These are phyloP conservation scores for Neopestalotiopsis sp. DNA, from an alignment of 2,329 filamentous ascomycete species.

Conservation along the genomic window DNA sequence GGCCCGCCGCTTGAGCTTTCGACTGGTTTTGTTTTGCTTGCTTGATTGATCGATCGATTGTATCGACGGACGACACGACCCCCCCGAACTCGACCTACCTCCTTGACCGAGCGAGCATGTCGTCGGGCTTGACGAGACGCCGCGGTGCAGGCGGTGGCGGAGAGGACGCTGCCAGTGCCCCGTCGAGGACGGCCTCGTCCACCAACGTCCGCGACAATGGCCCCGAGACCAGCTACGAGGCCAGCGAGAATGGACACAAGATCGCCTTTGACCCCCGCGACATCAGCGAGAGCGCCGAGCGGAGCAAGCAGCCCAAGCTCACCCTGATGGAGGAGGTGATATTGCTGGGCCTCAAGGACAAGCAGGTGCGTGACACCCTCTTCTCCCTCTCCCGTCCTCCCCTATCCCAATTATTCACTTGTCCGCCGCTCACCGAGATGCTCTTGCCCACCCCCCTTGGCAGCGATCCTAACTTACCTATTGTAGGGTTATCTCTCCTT, in stretches of 20 bases:
- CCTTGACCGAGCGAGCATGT: slow-evolving; percentile 34
- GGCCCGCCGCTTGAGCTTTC: background rate
- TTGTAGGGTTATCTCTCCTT: slow-evolving; percentile 93
- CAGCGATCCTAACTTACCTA: too few relatives aligned
- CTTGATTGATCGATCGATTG: slow-evolving; percentile 1
- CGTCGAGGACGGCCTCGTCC: slow-evolving; percentile 64
- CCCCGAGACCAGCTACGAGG: slow-evolving; percentile 86
- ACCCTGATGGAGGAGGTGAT: slow-evolving; percentile 99
- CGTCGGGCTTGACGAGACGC: slow-evolving; percentile 45
- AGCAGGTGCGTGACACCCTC: slow-evolving; percentile 70
- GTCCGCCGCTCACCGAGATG: background rate
- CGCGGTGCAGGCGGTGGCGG: slow-evolving; percentile 65
- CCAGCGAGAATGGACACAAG: slow-evolving; percentile 94
- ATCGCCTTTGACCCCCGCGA: slow-evolving; percentile 97
- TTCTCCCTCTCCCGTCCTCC: slow-evolving; percentile 28
- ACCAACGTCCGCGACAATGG: slow-evolving; percentile 57
- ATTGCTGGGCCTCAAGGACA: slow-evolving; percentile 94
- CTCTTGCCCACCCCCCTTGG: background rate
- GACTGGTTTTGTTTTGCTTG: background rate
- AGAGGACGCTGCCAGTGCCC: slow-evolving; percentile 58
- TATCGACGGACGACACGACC: background rate
- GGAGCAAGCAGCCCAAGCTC: slow-evolving; percentile 96
- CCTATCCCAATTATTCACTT: background rate
- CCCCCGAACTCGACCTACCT: background rate
- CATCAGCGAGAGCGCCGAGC: slow-evolving; percentile 94